Percentiles rank a stretch among this genome's conserved stretches.
phyloP scores from a whole-genome alignment of 306 rosid species.

The Quercus variabilis region DNA sequence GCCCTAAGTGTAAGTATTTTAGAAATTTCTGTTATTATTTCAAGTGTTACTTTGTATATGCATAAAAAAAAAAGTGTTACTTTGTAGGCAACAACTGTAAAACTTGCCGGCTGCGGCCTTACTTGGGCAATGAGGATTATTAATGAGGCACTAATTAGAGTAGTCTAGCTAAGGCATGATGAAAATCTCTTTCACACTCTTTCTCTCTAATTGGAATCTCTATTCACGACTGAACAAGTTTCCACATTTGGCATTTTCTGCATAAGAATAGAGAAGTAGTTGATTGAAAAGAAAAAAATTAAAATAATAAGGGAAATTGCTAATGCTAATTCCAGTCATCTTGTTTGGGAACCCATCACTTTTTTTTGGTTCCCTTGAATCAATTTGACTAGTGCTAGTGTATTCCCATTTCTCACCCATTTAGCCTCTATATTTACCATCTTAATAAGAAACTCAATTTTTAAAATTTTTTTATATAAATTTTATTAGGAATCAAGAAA shows the following conservation, averaged over 20 bases:
- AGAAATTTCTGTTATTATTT: too few relatives aligned
- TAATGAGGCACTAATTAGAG: too few relatives aligned
- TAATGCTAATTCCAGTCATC: background rate
- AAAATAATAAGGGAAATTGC: background rate
- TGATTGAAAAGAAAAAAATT: background rate
- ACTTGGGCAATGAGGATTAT: background rate
- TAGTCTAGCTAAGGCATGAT: too few relatives aligned
- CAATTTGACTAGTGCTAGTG: background rate
- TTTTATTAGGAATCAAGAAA: background rate
- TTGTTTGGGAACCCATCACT: too few relatives aligned
- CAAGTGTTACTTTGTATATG: background rate
- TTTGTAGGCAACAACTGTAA: background rate
- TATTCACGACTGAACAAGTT: slow-evolving; percentile 6
- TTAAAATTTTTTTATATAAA: too few relatives aligned
- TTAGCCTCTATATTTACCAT: background rate
- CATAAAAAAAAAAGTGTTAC: background rate
- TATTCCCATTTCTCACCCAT: background rate
- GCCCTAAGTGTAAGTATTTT: too few relatives aligned
- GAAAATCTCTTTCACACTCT: background rate
- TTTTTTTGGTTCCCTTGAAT: background rate
- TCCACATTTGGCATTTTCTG: slow-evolving; percentile 5
- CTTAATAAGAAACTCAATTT: background rate
- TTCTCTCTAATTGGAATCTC: background rate
- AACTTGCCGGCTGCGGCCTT: background rate
- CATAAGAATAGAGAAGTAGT: background rate